Conservation (phyloP, 73 alveolate genomes). For the Loxodes magnus region DNA sequence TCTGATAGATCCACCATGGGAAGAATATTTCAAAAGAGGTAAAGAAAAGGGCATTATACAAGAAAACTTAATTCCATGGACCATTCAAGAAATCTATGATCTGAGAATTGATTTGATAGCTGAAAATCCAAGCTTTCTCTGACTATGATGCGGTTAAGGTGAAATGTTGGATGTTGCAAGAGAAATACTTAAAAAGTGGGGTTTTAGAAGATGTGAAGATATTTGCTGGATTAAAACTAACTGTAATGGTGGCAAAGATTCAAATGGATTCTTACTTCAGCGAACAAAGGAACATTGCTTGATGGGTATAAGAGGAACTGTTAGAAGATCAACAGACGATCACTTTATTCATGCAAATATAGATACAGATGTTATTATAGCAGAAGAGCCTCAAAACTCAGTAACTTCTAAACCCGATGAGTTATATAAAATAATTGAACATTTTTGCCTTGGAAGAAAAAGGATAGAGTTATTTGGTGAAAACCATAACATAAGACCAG, state of each 20-base stretch:
- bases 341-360: slow-evolving; percentile 95
- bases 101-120: slow-evolving; percentile 70
- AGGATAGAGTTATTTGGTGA: slow-evolving; percentile 70
- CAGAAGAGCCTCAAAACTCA: slow-evolving; percentile 28
- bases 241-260: slow-evolving; percentile 8
- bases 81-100: slow-evolving; percentile 73
- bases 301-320: slow-evolving; percentile 93
- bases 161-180: slow-evolving; percentile 37
- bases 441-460: slow-evolving; percentile 92
- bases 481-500: slow-evolving; percentile 79
- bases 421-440: slow-evolving; percentile 84
- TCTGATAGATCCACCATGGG: slow-evolving; percentile 91
- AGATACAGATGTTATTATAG: slow-evolving; percentile 92
- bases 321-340: slow-evolving; percentile 82
- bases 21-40: slow-evolving; percentile 56
- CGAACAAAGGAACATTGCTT: slow-evolving; percentile 88
- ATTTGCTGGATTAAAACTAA: slow-evolving; percentile 85
- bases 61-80: slow-evolving; percentile 70
- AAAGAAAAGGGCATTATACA: slow-evolving; percentile 9
- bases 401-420: slow-evolving; percentile 87
- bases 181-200: slow-evolving; percentile 84
- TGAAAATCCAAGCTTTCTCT: slow-evolving; percentile 70
- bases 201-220: slow-evolving; percentile 93
- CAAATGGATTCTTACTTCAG: slow-evolving; percentile 48
- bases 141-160: slow-evolving; percentile 70